phyloP scores from a whole-genome alignment of 495 filamentous ascomycete genomes.

The Xylaria bambusicola region DNA sequence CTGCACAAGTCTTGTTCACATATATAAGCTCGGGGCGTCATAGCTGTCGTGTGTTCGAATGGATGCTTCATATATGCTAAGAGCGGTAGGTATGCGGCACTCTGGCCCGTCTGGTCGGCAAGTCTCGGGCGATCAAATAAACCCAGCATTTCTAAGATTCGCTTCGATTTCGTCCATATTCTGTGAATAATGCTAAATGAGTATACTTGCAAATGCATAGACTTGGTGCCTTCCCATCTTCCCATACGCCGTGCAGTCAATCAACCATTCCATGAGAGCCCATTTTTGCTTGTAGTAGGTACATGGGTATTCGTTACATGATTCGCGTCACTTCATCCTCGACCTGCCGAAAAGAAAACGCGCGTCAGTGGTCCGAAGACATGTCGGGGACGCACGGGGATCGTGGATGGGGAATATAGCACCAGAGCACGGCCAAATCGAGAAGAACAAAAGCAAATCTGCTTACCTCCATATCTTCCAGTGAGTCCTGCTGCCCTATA shows the following conservation, averaged over 20 bases:
- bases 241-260: slow-evolving; percentile 20
- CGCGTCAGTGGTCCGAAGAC: slow-evolving; percentile 57
- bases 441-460: slow-evolving; percentile 13
- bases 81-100: not conserved
- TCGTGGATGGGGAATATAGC: not conserved
- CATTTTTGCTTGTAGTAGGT: slow-evolving; percentile 27
- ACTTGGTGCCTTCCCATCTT: slow-evolving; percentile 21
- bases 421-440: not conserved
- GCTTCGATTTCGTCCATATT: slow-evolving; percentile 33
- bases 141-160: slow-evolving; percentile 41
- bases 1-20: not conserved
- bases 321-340: slow-evolving; percentile 96
- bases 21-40: not conserved
- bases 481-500: slow-evolving; percentile 90
- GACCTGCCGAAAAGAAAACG: slow-evolving; percentile 64
- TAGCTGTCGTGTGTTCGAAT: not conserved
- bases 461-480: slow-evolving; percentile 98
- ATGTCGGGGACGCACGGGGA: slow-evolving; percentile 20
- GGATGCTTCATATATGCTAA: not conserved
- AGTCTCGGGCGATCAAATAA: slow-evolving; percentile 36
- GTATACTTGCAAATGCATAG: slow-evolving; percentile 29
- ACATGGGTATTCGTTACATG: slow-evolving; percentile 62
- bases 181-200: slow-evolving; percentile 39
- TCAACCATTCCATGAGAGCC: slow-evolving; percentile 9
- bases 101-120: not conserved